These are phyloP conservation scores for Talaromyces proteolyticus DNA, from an alignment of 495 filamentous ascomycete genomes.

Conservation along the genomic window DNA sequence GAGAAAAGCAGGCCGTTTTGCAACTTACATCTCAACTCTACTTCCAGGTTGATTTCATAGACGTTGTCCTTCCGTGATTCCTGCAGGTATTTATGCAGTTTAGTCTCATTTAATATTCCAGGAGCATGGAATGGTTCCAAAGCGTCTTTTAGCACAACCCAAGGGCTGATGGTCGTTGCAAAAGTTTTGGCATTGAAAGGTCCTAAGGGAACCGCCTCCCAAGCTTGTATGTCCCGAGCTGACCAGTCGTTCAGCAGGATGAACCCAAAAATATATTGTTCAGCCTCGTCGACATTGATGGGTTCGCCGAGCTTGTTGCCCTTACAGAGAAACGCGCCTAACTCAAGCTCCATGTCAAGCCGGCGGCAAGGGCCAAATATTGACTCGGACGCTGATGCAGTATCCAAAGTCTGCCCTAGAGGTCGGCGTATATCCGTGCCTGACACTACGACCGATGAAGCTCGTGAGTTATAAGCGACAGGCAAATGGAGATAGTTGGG, in stretches of 20 bases:
- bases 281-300: conserved; percentile 59
- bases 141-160: conserved; percentile 83
- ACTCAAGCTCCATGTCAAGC: conserved; percentile 84
- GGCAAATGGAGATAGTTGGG: conserved; percentile 89
- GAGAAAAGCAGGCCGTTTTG: background rate
- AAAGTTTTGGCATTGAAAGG: conserved; percentile 94
- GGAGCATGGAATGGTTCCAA: conserved; percentile 59
- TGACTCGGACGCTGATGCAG: conserved; percentile 58
- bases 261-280: conserved; percentile 76
- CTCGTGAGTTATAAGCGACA: conserved; percentile 80
- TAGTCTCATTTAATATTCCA: conserved; percentile 52
- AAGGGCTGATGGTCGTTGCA: conserved; percentile 80
- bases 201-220: conserved; percentile 82
- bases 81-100: conserved; percentile 62
- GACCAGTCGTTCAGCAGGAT: conserved; percentile 96
- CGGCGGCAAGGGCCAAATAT: conserved; percentile 55
- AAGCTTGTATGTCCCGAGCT: conserved; percentile 81
- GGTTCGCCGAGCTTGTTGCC: conserved; percentile 60
- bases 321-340: conserved; percentile 73
- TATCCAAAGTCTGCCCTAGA: conserved; percentile 68
- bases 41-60: conserved; percentile 70
- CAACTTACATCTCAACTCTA: conserved; percentile 64
- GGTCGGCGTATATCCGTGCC: conserved; percentile 75
- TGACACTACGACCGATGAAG: conserved; percentile 72
- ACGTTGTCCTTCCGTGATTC: conserved; percentile 56